Evolutionary conservation across 441 rosid species (phyloP), one percentile per base, ranked within the genome.

Genomic region (Syzygium malaccense): DNA sequence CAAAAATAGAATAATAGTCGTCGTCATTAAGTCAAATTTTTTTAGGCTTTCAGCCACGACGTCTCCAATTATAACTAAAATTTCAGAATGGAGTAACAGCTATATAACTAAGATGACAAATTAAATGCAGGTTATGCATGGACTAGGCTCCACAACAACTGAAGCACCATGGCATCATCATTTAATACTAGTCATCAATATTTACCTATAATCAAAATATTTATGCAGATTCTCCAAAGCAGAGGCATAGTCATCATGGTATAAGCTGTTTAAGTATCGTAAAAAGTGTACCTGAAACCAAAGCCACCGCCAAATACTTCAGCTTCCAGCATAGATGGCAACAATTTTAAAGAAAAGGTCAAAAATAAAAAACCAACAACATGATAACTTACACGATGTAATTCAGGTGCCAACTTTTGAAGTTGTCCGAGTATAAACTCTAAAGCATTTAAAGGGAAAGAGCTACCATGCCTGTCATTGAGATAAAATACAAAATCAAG

Each of bases 201-300:
- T 88, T 93, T 91, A 98, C 99, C 99, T 98, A 92, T 95, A 97
- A 92, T 98, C 99, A 90, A 98, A 98, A 91, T 96, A 97, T 89
- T 97, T 93, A 88, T 94, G 98, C 90, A 98, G 98, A 91, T 94
- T 96, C 92, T 98, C 99, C 95, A 96, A 79, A 90, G 99, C 98
- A 92, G 96, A 92, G 93, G 97, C 93, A 93, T 96, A 97, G 90
- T 98, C 99, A 86, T 97, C 96, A 87, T 93, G 98, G 92, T 96
- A 94, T 89, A 98, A 95, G 91, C 94, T 93, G 93, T 95, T 96
- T 93, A 97, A 92, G 94, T 98, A 96, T 56, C 96, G 97, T 92
- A 98, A 93, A 94, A 95, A 97, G 92, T 97, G 97, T 92, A 98
- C 98, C 99, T 98, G 95, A 90, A 92, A 88, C 88, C 88, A 85